Conservation (phyloP, 2,329 filamentous ascomycete species). For the Myriosclerotinia duriaeana region DNA sequence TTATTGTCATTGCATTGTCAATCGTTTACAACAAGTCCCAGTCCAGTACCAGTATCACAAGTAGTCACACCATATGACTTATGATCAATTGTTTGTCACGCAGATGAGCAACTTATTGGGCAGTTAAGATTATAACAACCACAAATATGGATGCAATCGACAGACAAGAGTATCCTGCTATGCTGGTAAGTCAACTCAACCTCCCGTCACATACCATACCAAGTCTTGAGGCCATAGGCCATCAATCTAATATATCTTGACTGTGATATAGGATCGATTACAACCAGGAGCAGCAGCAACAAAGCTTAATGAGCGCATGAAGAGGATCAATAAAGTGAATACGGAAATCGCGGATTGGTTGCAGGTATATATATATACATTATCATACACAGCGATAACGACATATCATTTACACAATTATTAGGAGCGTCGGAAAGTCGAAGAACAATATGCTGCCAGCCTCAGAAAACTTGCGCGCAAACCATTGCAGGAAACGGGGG, state of each 20-base stretch:
- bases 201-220: slow-evolving; percentile 27
- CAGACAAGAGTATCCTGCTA: slow-evolving; percentile 86
- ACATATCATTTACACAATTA: slow-evolving; percentile 31
- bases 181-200: slow-evolving; percentile 71
- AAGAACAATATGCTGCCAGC: slow-evolving; percentile 83
- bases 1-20: too few species aligned
- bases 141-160: slow-evolving; percentile 70
- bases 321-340: slow-evolving; percentile 83
- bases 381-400: slow-evolving; percentile 9
- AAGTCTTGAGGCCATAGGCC: slow-evolving; percentile 33
- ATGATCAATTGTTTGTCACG: slow-evolving; percentile 36
- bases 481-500: slow-evolving; percentile 70
- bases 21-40: too few species aligned
- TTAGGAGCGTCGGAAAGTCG: slow-evolving; percentile 88
- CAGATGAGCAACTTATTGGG: slow-evolving; percentile 27
- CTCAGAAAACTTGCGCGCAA: slow-evolving; percentile 77
- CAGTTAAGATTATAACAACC: slow-evolving; percentile 23
- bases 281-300: slow-evolving; percentile 79
- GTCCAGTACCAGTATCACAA: too few species aligned
- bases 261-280: slow-evolving; percentile 65
- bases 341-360: slow-evolving; percentile 94
- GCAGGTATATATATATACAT: slow-evolving; percentile 77
- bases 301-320: slow-evolving; percentile 82
- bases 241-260: slow-evolving; percentile 23
- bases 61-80: too few species aligned